phyloP scores from a whole-genome alignment of 2,329 filamentous ascomycete genomes.

The Orbilia quercus region DNA sequence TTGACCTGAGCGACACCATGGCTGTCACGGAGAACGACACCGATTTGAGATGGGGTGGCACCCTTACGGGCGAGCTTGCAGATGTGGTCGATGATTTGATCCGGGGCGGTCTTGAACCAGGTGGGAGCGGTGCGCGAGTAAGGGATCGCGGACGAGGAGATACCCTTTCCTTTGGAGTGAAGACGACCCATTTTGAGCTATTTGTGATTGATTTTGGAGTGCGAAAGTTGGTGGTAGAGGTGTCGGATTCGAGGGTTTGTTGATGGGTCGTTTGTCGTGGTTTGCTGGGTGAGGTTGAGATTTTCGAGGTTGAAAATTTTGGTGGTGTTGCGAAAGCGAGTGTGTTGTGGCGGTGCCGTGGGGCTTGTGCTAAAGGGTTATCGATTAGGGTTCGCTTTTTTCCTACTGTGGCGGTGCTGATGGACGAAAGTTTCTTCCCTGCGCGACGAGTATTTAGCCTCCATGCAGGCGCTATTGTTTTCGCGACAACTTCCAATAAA shows the following conservation, averaged over 20 bases:
- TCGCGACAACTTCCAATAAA: slow-evolving; percentile 6
- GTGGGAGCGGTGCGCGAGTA: slow-evolving; percentile 93
- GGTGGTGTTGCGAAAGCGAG: slow-evolving; percentile 10
- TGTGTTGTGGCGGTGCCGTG: slow-evolving; percentile 44
- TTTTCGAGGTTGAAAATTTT: slow-evolving; percentile 28
- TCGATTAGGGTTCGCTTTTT: slow-evolving; percentile 50
- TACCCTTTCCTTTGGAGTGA: slow-evolving; percentile 99
- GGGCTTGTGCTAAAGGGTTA: slow-evolving; percentile 40
- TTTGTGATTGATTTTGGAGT: slow-evolving; percentile 10
- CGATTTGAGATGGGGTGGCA: slow-evolving; percentile 97
- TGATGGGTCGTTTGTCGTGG: slow-evolving; percentile 26
- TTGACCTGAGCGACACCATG: slow-evolving; percentile 99
- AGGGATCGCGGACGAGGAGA: slow-evolving; percentile 92
- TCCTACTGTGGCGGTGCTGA: slow-evolving; percentile 18
- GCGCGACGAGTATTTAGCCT: neutral
- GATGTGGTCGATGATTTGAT: slow-evolving; percentile 99
- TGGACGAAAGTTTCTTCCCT: neutral
- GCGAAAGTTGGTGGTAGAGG: neutral
- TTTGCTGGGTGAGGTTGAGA: too few species aligned
- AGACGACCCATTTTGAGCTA: slow-evolving; percentile 55
- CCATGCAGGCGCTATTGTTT: slow-evolving; percentile 8
- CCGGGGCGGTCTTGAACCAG: slow-evolving; percentile 98
- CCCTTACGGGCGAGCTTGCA: slow-evolving; percentile 99
- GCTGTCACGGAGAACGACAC: slow-evolving; percentile 97
- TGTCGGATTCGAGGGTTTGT: slow-evolving; percentile 28